Evolutionary conservation across 768 basidiomycete species (phyloP), one percentile per base, ranked within the genome.

Genomic region (Boletus rubescentipes): DNA sequence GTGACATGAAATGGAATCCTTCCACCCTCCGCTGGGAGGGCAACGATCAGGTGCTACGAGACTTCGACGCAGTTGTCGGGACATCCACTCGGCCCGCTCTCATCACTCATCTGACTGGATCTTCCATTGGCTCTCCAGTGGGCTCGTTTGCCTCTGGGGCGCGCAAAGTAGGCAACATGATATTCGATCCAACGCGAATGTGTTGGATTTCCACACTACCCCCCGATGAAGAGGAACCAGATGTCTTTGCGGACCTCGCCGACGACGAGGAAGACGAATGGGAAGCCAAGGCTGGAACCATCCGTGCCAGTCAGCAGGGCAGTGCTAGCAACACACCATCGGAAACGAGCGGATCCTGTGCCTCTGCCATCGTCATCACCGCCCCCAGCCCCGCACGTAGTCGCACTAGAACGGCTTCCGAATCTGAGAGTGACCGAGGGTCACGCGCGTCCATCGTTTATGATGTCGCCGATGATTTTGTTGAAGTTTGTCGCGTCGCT

Each of bases 1-100:
- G 93, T 20, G 92, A 95, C 50, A 99, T 99, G 96, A 90, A 84
- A 64, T 99, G 93, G 91, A 98, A 99, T 72, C 95, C 96, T 37
- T 75, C 73, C 16, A 85, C 85, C 2, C 81, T 90, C 15, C 87
- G 92, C 34, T 99, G 96, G 96, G 96, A 99, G 77, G 96, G 96
- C 48, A 98, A 99, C 70, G 96, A 99, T 59, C 86, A 89, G 54
- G 83, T 85, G 15, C 79, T 98, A 30, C 86, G 89, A 53, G 94
- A 93, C 51, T 99, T 98, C 68, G 96, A 98, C 46, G 73, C 75
- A 16, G 86, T 81, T 15, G 81, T 90, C 43, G 84, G 86, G 43
- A 86, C 88, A 12, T 92, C 93, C 4, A 87, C 87, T 14, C 87
- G 96, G 26, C 96, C 96, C 8, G 96, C 96, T 15, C 83, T 99